phyloP scores from a whole-genome alignment of 257 asterid species.

The Fraxinus cuspidata region DNA sequence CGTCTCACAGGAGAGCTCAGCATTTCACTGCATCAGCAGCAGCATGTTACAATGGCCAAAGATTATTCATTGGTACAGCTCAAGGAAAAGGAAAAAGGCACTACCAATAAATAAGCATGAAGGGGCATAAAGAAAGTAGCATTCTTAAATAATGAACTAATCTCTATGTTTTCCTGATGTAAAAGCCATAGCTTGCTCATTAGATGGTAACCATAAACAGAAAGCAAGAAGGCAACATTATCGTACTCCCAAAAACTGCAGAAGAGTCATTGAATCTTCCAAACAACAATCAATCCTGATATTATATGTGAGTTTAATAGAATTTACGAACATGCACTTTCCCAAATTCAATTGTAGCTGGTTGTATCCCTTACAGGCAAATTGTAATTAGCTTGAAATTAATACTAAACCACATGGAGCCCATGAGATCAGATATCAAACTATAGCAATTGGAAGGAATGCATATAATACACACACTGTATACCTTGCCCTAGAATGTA shows the following conservation, averaged over 20 bases:
- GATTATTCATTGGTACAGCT: constrained; percentile 14
- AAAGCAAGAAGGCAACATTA: neutral
- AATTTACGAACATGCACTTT: constrained; percentile 11
- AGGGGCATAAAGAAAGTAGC: neutral
- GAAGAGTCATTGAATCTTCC: neutral
- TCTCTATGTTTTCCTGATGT: neutral
- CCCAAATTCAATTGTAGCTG: neutral
- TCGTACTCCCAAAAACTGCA: neutral
- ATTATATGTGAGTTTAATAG: neutral
- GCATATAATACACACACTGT: neutral
- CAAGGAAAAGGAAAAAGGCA: neutral
- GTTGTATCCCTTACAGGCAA: neutral
- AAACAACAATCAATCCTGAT: neutral
- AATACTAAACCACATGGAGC: neutral
- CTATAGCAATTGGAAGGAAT: constrained; percentile 1
- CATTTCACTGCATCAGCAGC: constrained; percentile 61
- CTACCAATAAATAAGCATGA: constrained; percentile 3
- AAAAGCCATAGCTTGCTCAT: neutral
- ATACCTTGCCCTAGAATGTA: constrained; percentile 66
- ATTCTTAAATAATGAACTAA: neutral
- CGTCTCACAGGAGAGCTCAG: constrained; percentile 75
- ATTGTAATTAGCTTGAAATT: neutral
- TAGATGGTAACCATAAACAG: neutral
- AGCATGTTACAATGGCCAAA: constrained; percentile 21
- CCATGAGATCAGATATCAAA: constrained; percentile 9